These are phyloP conservation scores for Naganishia onofrii DNA, from an alignment of 768 basidiomycete species.

Conservation along the genomic window DNA sequence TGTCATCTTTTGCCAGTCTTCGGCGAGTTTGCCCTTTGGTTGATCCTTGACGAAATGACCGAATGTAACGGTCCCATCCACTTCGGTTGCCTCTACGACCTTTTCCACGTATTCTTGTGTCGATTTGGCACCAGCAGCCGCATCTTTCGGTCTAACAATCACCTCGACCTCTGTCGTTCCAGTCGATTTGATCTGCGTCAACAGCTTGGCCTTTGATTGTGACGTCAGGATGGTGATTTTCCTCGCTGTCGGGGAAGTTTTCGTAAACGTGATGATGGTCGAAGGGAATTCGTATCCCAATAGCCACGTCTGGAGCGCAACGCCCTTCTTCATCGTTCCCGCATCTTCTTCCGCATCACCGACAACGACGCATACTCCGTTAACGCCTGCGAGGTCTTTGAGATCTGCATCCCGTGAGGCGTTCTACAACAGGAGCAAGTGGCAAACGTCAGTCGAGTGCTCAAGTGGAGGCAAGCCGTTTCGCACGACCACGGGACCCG, in stretches of 20 bases:
- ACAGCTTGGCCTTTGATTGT: conserved; percentile 83
- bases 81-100: conserved; percentile 38
- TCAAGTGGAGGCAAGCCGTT: neutral
- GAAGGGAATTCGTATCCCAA: conserved; percentile 97
- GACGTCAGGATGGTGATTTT: conserved; percentile 79
- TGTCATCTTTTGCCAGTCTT: conserved; percentile 68
- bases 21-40: conserved; percentile 77
- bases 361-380: conserved; percentile 51
- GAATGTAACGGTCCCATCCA: conserved; percentile 43
- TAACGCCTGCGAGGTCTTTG: conserved; percentile 42
- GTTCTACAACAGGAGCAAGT: conserved; percentile 25
- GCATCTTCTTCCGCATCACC: conserved; percentile 68
- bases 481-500: neutral
- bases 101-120: conserved; percentile 24
- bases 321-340: conserved; percentile 76
- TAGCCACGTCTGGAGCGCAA: conserved; percentile 85
- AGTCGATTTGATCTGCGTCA: conserved; percentile 68
- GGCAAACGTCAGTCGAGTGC: neutral
- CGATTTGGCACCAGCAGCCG: conserved; percentile 49
- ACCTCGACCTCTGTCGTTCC: conserved; percentile 67
- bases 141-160: conserved; percentile 74
- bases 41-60: conserved; percentile 79
- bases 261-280: conserved; percentile 76
- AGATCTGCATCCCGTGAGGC: conserved; percentile 37
- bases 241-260: conserved; percentile 53